These are phyloP conservation scores for Arctium minus DNA, from an alignment of 129 eudicot genomes.

Conservation along the genomic window DNA sequence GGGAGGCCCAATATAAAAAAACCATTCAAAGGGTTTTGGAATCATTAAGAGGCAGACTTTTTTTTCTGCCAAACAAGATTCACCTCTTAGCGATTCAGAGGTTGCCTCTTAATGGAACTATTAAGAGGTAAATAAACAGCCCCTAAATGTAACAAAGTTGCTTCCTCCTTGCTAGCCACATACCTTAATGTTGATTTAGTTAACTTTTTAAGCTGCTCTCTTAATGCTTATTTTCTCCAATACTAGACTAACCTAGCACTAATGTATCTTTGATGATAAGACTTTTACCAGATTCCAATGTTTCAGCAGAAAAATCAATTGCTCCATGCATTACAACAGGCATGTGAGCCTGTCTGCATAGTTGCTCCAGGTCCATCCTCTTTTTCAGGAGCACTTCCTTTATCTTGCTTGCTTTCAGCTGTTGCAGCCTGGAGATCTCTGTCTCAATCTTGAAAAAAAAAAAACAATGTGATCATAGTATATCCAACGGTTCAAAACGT, in stretches of 20 bases:
- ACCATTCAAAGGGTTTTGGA: too few relatives aligned
- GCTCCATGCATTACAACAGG: conserved; percentile 39
- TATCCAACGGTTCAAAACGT: neutral
- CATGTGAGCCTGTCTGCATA: conserved; percentile 63
- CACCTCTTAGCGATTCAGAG: too few relatives aligned
- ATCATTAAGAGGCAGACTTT: too few relatives aligned
- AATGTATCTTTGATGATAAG: neutral
- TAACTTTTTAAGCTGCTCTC: neutral
- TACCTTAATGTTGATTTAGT: neutral
- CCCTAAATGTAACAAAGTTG: neutral
- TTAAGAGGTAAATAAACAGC: too few relatives aligned
- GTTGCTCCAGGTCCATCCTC: conserved; percentile 58
- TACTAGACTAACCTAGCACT: neutral
- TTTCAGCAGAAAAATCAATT: conserved; percentile 45
- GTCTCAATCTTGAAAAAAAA: conserved; percentile 54
- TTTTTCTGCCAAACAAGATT: too few relatives aligned
- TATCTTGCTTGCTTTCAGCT: conserved; percentile 63
- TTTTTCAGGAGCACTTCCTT: conserved; percentile 72
- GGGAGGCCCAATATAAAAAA: too few relatives aligned
- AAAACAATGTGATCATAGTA: conserved; percentile 12
- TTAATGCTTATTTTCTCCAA: neutral
- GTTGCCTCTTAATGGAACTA: too few relatives aligned
- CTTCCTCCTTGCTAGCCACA: neutral
- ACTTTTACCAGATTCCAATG: conserved; percentile 62
- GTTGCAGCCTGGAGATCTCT: conserved; percentile 66